Base-by-base conservation (phyloP, 2,329 filamentous ascomycete genomes). In the Calonectria pteridis region DNA sequence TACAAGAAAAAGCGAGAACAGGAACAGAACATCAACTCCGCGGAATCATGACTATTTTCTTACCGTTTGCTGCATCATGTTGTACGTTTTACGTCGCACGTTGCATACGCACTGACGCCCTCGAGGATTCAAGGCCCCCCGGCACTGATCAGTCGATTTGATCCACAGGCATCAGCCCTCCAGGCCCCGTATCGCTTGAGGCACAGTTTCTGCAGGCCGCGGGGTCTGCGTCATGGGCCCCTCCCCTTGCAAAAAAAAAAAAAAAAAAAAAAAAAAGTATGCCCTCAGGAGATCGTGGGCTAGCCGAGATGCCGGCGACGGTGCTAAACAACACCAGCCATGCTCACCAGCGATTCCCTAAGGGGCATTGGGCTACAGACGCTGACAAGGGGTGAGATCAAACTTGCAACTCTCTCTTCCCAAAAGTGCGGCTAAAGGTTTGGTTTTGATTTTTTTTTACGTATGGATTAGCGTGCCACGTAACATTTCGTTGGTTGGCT, bases 141-240 rank as follows among this genome's bases (percentile, higher is more conserved):
- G 55, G 55, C 35, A 62, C 55, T 29, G 18, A 55, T 55, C 51
- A 31, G 18, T 55, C 16, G 51, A 62, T 62, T 33, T 14, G 55
- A 62, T 62, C 55, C 18, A 62, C 55, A 37, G 55, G 55, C 55
- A 62, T 62, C 55, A 40, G 23, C 55, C 55, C 23, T 62, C 16
- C 33, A 62, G 35, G 13, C 40, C 6, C 50, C 50, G 50, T 55
- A 37, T 62, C 55, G 55, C 35, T 40, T 40, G 55, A 62, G 55
- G 33, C 55, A 62, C 55, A 62, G 55, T 62, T 62, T 35, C 55
- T 62, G 55, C 35, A 62, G 55, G 55, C 55, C 55, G 14, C 33
- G 23, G 33, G 33, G 55, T 35, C 55, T 29, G 55, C 55, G 33
- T 62, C 55, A 62, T 59, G 55, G 55, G 33, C 55, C 37, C 16